Evolutionary conservation across 192 early-diverging fungal genomes (phyloP).

Genomic region (Thoreauomyces humboldtii): DNA sequence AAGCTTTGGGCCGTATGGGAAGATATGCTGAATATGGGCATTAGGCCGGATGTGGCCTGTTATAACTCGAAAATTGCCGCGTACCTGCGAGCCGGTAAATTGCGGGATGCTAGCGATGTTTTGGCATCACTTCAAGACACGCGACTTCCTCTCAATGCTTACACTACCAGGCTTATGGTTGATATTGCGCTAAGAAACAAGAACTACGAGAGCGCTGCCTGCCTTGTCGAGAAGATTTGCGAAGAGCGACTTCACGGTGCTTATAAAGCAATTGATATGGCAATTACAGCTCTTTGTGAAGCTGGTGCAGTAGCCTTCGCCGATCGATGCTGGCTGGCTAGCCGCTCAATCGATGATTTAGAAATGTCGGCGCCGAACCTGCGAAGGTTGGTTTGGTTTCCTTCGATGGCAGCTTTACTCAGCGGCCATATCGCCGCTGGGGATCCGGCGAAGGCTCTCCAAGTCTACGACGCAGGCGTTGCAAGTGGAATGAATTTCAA

Average conservation of each 20-base stretch:
- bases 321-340: slow-evolving; percentile 19
- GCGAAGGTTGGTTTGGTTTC: not conserved
- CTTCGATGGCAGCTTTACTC: not conserved
- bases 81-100: not conserved
- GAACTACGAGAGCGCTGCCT: not conserved
- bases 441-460: not conserved
- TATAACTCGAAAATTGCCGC: slow-evolving; percentile 6
- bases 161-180: slow-evolving; percentile 4
- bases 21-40: not conserved
- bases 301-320: not conserved
- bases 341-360: not conserved
- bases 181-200: not conserved
- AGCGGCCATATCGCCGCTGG: not conserved
- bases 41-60: slow-evolving; percentile 6
- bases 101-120: not conserved
- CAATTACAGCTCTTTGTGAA: not conserved
- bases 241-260: not conserved
- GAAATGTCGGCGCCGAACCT: not conserved
- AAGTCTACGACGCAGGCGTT: not conserved
- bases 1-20: not conserved
- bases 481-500: not conserved
- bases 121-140: not conserved
- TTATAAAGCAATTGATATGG: not conserved
- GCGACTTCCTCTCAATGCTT: not conserved
- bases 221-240: slow-evolving; percentile 11